Evolutionary conservation across 2,329 filamentous ascomycete species (phyloP), one percentile per base, ranked within the genome.

Genomic region (Pyrenophora teres): DNA sequence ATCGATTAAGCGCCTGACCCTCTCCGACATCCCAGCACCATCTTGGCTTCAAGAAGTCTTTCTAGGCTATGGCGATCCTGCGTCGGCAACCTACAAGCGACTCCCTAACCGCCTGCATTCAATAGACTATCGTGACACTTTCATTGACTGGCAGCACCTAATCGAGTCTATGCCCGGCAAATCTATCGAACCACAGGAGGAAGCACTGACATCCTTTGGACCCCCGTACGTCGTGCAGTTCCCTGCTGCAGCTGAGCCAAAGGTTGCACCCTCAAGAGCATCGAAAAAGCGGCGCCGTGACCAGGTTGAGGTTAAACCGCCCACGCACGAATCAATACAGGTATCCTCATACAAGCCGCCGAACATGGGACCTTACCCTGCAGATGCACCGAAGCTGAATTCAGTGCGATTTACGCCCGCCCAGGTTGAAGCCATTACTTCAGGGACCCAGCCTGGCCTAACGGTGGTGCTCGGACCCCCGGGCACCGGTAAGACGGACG

Each of bases 401-500:
- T 76, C 79, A 36, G 84, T 97, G 43, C 89, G 91, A 25, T 99
- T 97, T 69, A 99, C 94, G 4, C 86, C 93, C 30, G 85, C 89
- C 32, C 94, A 97, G 74, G 83, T 96, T 23, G 90, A 97, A 71
- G 94, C 94, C 21, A 94, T 99, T 65, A 86, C 89, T 54, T 97
- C 93, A 35, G 94, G 94, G 16, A 92, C 90, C 6, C 95, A 99
- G 66, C 93, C 94, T 31, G 94, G 95, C 16, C 81, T 99, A 44
- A 97, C 93, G 1, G 84, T 99, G 40, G 88, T 99, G 62, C 90
- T 99, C 56, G 94, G 94, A 1, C 94, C 94, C 46, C 94, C 94
- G 6, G 94, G 94, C 47, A 99, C 94, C 6, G 94, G 95, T 57
- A 99, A 99, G 79, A 99, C 94, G n/a, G 94, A 99, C 74, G 94